Evolutionary conservation across 1,284 basidiomycete genomes (phyloP).

Genomic region (Cronartium quercuum): DNA sequence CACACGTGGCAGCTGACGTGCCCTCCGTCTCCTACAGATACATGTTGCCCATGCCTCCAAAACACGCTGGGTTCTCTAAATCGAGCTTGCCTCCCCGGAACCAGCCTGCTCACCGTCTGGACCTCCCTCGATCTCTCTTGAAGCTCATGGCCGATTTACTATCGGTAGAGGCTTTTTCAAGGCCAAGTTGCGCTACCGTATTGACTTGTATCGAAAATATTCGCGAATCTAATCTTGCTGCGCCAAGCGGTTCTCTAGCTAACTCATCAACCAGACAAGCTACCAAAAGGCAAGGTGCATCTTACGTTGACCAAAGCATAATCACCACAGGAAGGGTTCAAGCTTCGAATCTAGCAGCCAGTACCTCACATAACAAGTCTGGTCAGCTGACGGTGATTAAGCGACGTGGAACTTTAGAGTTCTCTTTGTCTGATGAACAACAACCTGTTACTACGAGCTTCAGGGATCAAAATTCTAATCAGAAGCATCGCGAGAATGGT

Average conservation of each 20-base stretch:
- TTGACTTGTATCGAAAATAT: slow-evolving; percentile 54
- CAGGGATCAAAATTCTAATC: too few species aligned
- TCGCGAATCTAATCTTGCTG: neutral
- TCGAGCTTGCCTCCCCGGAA: neutral
- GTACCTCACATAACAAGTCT: neutral
- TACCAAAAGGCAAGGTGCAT: neutral
- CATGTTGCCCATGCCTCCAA: neutral
- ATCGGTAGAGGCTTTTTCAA: slow-evolving; percentile 56
- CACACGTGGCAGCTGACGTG: neutral
- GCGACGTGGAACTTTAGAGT: neutral
- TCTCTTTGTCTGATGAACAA: neutral
- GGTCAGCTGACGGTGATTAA: neutral
- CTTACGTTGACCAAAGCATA: too few species aligned
- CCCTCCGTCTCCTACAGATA: neutral
- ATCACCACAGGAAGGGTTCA: neutral
- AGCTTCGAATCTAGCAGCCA: neutral
- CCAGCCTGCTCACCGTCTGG: slow-evolving; percentile 59
- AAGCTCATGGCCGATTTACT: slow-evolving; percentile 67
- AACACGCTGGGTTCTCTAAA: neutral
- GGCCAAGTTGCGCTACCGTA: slow-evolving; percentile 69
- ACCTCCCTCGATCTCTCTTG: slow-evolving; percentile 63
- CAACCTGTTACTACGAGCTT: too few species aligned
- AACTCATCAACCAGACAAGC: neutral
- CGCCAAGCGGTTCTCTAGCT: neutral
- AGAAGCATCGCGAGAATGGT: too few species aligned